Evolutionary conservation across 2,329 filamentous ascomycete genomes (phyloP), one percentile per base, ranked within the genome.

Genomic region (Sarocladium brachiariae): DNA sequence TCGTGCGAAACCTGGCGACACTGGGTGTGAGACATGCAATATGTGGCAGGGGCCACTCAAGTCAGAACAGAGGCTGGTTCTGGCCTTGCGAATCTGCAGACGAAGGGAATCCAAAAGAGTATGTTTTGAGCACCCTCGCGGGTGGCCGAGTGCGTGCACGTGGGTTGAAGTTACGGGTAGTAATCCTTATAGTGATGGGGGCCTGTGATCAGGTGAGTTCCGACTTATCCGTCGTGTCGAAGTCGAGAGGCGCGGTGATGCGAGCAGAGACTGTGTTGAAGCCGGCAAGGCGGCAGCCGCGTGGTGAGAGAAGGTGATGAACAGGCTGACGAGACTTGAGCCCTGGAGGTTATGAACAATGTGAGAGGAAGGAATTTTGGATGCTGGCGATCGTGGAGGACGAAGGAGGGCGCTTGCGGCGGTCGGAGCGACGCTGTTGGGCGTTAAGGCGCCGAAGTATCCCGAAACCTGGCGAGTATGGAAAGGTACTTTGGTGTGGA

Each of bases 361-460:
- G 16, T 14, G 16, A 25, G 39, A 23, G 4, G 39, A 13, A 25
- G 21, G 23, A 43, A 43, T 19, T 43, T 13, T 9, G 39, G 23
- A 43, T 25, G 4, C 39, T 10, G 23, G 21, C 4, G 9, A 43
- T 25, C 7, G 8, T 21, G 16, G 5, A 25, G 39, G 23, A 27
- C 10, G 21, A 19, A 27, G 21, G 39, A 43, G 19, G 39, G 39
- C 23, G 39, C 39, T 27, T 43, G 39, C 39, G 23, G 21, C n/a
- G 37, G 37, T 9, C 3, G 23, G 39, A 14, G 39, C 21, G 3
- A 25, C 21, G 21, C 13, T 14, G 39, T 43, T 24, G 39, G 39
- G 21, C 39, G 39, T 14, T 43, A 43, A 43, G 39, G 39, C 39
- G 23, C 39, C 21, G 39, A 43, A n/a, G 39, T 43, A 43, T 27